phyloP scores from a whole-genome alignment of 257 asterid genomes.

The Nicotiana benthamiana region DNA sequence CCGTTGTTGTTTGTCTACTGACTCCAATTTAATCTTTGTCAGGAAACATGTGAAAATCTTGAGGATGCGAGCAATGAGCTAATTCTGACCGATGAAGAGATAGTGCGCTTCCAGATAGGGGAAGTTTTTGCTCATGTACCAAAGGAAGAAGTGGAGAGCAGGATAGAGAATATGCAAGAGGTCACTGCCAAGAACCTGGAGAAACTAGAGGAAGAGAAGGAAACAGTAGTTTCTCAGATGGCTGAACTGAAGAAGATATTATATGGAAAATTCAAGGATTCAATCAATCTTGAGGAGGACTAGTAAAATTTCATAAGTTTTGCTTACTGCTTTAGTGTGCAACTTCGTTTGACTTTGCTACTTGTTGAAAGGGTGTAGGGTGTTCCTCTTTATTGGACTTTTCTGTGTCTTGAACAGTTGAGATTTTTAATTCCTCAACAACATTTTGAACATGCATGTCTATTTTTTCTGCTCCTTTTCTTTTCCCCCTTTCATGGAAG shows the following conservation, averaged over 20 bases:
- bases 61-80: slow-evolving; percentile 95
- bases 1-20: background rate
- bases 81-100: slow-evolving; percentile 80
- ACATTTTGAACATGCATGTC: background rate
- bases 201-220: slow-evolving; percentile 76
- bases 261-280: slow-evolving; percentile 77
- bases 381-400: background rate
- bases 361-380: background rate
- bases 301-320: slow-evolving; percentile 10
- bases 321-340: too few relatives aligned
- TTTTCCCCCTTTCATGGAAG: background rate
- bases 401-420: background rate
- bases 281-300: slow-evolving; percentile 92
- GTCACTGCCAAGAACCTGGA: slow-evolving; percentile 57
- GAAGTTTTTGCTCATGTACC: slow-evolving; percentile 86
- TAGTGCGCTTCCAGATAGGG: slow-evolving; percentile 83
- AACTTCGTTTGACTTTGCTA: background rate
- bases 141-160: slow-evolving; percentile 77
- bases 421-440: background rate
- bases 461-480: background rate
- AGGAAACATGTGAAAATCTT: slow-evolving; percentile 73
- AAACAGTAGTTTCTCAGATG: slow-evolving; percentile 59
- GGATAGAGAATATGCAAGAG: slow-evolving; percentile 71
- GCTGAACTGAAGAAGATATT: slow-evolving; percentile 65
- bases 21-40: slow-evolving; percentile 6